phyloP scores from a whole-genome alignment of 345 rosid genomes.

The thale cress (Arabidopsis thaliana) region DNA sequence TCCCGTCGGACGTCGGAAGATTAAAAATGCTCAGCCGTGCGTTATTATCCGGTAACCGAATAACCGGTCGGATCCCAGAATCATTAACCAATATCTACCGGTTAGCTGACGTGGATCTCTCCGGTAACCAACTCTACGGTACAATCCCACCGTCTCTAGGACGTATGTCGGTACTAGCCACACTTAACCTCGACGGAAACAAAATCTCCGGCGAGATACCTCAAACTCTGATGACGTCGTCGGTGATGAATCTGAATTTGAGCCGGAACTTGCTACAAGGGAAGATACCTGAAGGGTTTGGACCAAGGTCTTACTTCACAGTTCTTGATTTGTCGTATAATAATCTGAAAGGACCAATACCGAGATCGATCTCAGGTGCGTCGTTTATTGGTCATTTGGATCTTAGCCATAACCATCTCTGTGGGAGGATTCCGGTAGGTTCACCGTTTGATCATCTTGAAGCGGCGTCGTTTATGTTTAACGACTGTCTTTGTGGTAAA shows the following conservation, averaged over 20 bases:
- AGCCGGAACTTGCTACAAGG: constrained; percentile 69
- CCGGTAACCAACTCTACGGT: constrained; percentile 67
- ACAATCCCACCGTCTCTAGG: constrained; percentile 68
- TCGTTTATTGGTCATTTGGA: constrained; percentile 82
- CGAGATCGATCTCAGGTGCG: constrained; percentile 60
- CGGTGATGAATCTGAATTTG: constrained; percentile 64
- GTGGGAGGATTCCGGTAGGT: constrained; percentile 80
- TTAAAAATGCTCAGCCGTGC: constrained; percentile 81
- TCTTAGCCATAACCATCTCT: constrained; percentile 85
- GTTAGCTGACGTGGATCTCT: constrained; percentile 82
- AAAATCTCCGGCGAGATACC: constrained; percentile 65
- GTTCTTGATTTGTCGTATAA: constrained; percentile 74
- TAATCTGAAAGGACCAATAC: constrained; percentile 64
- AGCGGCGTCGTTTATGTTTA: constrained; percentile 69
- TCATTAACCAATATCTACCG: constrained; percentile 72
- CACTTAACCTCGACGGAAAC: constrained; percentile 80
- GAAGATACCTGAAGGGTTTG: constrained; percentile 71
- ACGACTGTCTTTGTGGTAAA: constrained; percentile 85
- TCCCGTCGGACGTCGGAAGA: constrained; percentile 63
- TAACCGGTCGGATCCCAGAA: constrained; percentile 65
- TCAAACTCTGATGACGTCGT: constrained; percentile 58
- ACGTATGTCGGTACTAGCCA: constrained; percentile 81
- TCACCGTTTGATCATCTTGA: constrained; percentile 87
- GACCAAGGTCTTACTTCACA: constrained; percentile 73
- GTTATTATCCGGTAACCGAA: constrained; percentile 63